phyloP scores from a whole-genome alignment of 768 basidiomycete species.

The Auricularia sp. region DNA sequence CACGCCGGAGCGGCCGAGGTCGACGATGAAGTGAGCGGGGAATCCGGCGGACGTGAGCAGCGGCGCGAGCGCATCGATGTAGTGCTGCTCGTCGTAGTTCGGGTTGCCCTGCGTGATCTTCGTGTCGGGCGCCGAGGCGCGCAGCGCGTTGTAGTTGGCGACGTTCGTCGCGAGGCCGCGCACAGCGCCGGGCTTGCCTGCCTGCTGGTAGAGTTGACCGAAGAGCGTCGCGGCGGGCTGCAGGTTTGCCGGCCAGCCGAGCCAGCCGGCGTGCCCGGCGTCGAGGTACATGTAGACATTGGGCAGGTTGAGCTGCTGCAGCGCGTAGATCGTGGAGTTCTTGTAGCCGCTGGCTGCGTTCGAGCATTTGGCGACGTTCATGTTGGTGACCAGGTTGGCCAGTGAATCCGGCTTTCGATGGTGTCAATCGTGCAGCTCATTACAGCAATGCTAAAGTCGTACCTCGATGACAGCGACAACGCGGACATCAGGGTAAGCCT shows the following conservation, averaged over 20 bases:
- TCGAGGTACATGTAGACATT: conserved; percentile 56
- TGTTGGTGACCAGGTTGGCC: conserved; percentile 60
- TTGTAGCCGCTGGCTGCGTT: conserved; percentile 46
- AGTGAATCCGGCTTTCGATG: conserved; percentile 42
- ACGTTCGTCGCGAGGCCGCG: conserved; percentile 50
- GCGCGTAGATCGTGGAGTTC: conserved; percentile 14
- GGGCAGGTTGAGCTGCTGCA: conserved; percentile 43
- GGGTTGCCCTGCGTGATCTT: conserved; percentile 44
- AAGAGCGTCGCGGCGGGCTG: conserved; percentile 49
- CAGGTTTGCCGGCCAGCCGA: conserved; percentile 60
- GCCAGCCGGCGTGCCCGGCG: conserved; percentile 52
- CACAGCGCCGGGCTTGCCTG: conserved; percentile 45
- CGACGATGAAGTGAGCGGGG: conserved; percentile 55
- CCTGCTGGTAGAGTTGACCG: conserved; percentile 36
- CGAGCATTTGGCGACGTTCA: conserved; percentile 47
- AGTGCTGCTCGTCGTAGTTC: conserved; percentile 54
- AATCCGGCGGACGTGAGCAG: conserved; percentile 34
- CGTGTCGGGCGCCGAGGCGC: conserved; percentile 44
- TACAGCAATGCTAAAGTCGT: no score
- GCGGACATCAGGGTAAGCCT: conserved; percentile 49
- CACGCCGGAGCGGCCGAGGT: conserved; percentile 54
- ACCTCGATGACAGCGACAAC: conserved; percentile 52
- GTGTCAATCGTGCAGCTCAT: no score
- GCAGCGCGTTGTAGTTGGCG: conserved; percentile 29
- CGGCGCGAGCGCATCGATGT: conserved; percentile 48